phyloP scores from a whole-genome alignment of 164 flowering plant genomes.

The Taxillus chinensis region DNA sequence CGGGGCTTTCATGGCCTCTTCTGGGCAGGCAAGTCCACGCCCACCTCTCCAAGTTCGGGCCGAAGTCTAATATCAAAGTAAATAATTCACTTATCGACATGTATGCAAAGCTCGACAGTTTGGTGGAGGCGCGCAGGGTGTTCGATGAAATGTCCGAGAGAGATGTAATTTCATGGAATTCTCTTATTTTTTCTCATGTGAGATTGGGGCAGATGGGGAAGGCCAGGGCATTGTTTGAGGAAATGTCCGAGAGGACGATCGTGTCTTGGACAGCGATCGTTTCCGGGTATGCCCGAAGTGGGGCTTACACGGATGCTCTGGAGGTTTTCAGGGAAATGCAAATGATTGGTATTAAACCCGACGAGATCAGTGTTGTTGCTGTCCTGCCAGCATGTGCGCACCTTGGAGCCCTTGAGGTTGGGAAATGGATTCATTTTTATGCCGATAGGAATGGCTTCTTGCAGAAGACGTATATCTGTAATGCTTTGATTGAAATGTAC shows the following conservation, averaged over 20 bases:
- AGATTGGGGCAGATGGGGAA: conserved; percentile 44
- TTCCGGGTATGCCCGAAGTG: conserved; percentile 35
- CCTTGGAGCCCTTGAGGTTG: conserved; percentile 64
- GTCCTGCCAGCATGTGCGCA: conserved; percentile 73
- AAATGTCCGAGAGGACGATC: conserved; percentile 37
- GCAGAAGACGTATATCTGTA: conserved; percentile 33
- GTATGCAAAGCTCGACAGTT: conserved; percentile 45
- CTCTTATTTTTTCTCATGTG: conserved; percentile 46
- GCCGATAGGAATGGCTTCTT: conserved; percentile 38
- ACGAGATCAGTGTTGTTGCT: conserved; percentile 46
- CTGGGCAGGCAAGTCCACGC: conserved; percentile 63
- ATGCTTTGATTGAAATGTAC: conserved; percentile 78
- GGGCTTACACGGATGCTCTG: conserved; percentile 36
- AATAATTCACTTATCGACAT: conserved; percentile 57
- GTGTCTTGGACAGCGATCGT: conserved; percentile 57
- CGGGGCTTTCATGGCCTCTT: conserved; percentile 23
- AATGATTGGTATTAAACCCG: conserved; percentile 35
- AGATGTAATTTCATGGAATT: conserved; percentile 66
- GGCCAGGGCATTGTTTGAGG: conserved; percentile 37
- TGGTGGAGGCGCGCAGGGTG: conserved; percentile 34
- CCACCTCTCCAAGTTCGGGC: conserved; percentile 42
- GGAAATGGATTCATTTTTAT: conserved; percentile 65
- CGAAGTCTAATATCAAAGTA: conserved; percentile 14
- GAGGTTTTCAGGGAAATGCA: conserved; percentile 41
- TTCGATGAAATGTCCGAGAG: conserved; percentile 57